Evolutionary conservation across 2,329 filamentous ascomycete species (phyloP).

Genomic region (Talaromyces funiculosus): DNA sequence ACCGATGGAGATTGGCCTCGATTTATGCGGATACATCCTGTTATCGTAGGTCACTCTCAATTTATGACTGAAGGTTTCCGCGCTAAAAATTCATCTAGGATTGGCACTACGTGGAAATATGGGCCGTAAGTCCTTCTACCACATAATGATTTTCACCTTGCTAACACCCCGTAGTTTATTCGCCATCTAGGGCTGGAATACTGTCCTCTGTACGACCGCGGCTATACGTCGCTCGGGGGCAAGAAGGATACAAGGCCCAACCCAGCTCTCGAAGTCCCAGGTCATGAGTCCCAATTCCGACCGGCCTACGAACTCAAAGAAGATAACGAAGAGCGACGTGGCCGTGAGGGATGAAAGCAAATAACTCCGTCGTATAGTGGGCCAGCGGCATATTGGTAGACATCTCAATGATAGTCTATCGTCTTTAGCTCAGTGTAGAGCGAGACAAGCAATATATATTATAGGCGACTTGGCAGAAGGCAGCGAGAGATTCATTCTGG

Average conservation of each 20-base stretch:
- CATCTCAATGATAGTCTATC: background rate
- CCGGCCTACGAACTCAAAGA: conserved; percentile 17
- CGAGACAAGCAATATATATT: background rate
- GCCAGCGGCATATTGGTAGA: background rate
- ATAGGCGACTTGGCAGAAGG: background rate
- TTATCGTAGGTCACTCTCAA: conserved; percentile 50
- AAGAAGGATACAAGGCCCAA: conserved; percentile 86
- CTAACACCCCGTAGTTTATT: conserved; percentile 49
- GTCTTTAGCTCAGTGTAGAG: background rate
- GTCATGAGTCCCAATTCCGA: conserved; percentile 6
- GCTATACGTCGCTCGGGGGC: conserved; percentile 89
- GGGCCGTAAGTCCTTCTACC: conserved; percentile 48
- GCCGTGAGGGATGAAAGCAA: conserved; percentile 10
- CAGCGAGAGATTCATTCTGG: background rate
- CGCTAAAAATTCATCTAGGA: conserved; percentile 43
- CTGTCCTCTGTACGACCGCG: conserved; percentile 78
- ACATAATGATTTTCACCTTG: background rate
- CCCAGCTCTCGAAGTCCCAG: conserved; percentile 41
- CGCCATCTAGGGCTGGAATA: conserved; percentile 70
- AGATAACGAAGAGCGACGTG: conserved; percentile 15
- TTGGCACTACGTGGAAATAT: conserved; percentile 94
- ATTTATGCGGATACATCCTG: conserved; percentile 89
- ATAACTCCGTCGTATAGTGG: no score
- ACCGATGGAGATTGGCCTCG: conserved; percentile 87
- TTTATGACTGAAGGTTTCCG: background rate